Base-by-base conservation (phyloP, 441 rosid species). In the Populus hybrid region DNA sequence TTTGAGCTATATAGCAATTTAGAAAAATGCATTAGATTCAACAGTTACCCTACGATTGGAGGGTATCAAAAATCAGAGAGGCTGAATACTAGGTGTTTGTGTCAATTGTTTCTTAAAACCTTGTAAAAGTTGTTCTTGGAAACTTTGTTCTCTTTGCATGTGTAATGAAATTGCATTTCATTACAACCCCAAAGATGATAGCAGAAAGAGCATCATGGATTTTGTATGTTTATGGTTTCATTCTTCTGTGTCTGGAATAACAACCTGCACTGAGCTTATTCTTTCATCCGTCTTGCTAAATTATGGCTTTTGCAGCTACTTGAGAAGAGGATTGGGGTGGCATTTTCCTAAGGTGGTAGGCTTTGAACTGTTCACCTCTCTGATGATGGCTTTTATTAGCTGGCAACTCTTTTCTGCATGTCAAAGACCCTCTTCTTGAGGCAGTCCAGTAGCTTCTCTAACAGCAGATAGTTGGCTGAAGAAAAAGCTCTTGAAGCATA, bases 321-420 rank as follows among this genome's bases (percentile, higher is more conserved):
- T 93, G 85, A 88, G 87, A 84, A 89, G 94, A 83, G 93, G 90
- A 65, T 65, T 91, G 87, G 97, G 97, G 35, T 94, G 97, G 97
- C 97, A 91, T 79, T 87, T 95, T 40, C 92, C 97, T 1, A 84
- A 90, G 85, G 92, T 91, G 54, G 95, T 94, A 5, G 95, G 97
- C 78, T 95, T 93, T 70, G 97, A 93, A 82, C 79, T 94, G 12
- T 79, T 84, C 82, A 89, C 95, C 42, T 94, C 97, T 74, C 81
- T 94, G 78, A 82, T 89, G 67, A 88, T 89, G 97, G 97, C 97
- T 66, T 89, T 94, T 80, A 83, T 91, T 82, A 94, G 97, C 74
- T 93, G 95, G 89, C 97, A 94, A 84, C 92, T 95, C 73, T 95
- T 93, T 78, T 74, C 91, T 68, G 90, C 92, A 23, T 93, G 97